Percentiles rank a stretch among this genome's conserved stretches.
Conservation (phyloP, 1,139 yeast species). For the Suhomyces atakaporum region DNA sequence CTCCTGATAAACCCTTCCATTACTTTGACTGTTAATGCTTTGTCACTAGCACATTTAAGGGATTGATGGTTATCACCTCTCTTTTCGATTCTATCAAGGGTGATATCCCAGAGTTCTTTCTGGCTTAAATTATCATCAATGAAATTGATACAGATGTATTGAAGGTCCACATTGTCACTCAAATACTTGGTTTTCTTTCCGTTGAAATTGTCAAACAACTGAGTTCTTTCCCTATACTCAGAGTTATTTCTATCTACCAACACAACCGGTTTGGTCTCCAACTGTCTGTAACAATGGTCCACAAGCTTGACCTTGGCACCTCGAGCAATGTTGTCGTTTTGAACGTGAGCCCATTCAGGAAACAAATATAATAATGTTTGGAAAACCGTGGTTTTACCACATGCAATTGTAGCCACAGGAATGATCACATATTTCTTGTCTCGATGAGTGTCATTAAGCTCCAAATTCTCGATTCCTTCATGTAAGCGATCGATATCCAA, state of each 20-base stretch:
- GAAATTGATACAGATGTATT: constrained; percentile 72
- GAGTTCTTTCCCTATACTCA: constrained; percentile 65
- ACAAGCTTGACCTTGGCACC: constrained; percentile 56
- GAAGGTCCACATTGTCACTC: constrained; percentile 33
- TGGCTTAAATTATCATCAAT: constrained; percentile 32
- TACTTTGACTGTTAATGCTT: constrained; percentile 52
- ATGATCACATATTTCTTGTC: constrained; percentile 58
- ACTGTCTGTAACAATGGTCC: constrained; percentile 40
- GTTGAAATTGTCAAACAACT: constrained; percentile 58
- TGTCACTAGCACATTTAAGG: constrained; percentile 55
- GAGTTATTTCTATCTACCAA: constrained; percentile 86
- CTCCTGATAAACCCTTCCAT: constrained; percentile 74
- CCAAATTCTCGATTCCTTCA: constrained; percentile 11
- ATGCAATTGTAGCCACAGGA: constrained; percentile 89
- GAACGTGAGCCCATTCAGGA: constrained; percentile 75
- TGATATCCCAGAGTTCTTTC: constrained; percentile 48
- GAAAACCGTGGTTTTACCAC: constrained; percentile 91
- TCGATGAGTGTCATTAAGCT: constrained; percentile 1
- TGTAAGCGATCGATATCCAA: constrained; percentile 20
- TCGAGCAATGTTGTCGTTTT: constrained; percentile 72
- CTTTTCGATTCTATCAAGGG: constrained; percentile 57
- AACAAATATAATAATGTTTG: constrained; percentile 57
- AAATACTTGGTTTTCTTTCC: constrained; percentile 38
- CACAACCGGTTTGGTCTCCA: constrained; percentile 49
- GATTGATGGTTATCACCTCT: constrained; percentile 94